Conservation (phyloP, 1,284 basidiomycete genomes). For the Boletus albobrunnescens region DNA sequence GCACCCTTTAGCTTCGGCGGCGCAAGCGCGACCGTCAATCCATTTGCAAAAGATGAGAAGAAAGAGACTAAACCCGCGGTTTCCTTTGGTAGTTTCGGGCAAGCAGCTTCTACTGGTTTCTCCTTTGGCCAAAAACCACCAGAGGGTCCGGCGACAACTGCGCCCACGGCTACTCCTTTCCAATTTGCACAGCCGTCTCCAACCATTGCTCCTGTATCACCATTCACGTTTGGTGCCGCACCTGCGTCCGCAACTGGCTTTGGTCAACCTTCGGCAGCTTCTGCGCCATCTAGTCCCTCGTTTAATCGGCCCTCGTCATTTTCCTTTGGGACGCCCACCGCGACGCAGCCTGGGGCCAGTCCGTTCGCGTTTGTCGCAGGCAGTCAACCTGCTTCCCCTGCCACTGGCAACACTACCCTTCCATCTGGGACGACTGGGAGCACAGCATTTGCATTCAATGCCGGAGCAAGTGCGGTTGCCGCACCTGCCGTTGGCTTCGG, state of each 20-base stretch:
- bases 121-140: slow-evolving; percentile 34
- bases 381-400: slow-evolving; percentile 59
- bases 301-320: slow-evolving; percentile 36
- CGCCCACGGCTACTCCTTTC: slow-evolving; percentile 40
- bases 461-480: slow-evolving; percentile 27
- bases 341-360: slow-evolving; percentile 25
- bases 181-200: slow-evolving; percentile 42
- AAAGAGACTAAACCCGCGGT: slow-evolving; percentile 27
- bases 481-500: slow-evolving; percentile 41
- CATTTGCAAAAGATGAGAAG: slow-evolving; percentile 35
- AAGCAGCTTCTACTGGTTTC: slow-evolving; percentile 31
- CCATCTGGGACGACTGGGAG: slow-evolving; percentile 40
- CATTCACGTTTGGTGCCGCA: slow-evolving; percentile 45
- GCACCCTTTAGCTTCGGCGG: slow-evolving; percentile 31
- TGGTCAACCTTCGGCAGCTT: slow-evolving; percentile 37
- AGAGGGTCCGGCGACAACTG: slow-evolving; percentile 35
- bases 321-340: slow-evolving; percentile 37
- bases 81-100: slow-evolving; percentile 32
- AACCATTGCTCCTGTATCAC: slow-evolving; percentile 33
- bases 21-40: slow-evolving; percentile 20
- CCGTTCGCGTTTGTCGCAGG: slow-evolving; percentile 33
- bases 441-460: slow-evolving; percentile 37
- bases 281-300: slow-evolving; percentile 56
- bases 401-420: slow-evolving; percentile 34
- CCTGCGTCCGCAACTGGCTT: slow-evolving; percentile 42